phyloP scores from a whole-genome alignment of 129 eudicot genomes.

The Artemisia tridentata region DNA sequence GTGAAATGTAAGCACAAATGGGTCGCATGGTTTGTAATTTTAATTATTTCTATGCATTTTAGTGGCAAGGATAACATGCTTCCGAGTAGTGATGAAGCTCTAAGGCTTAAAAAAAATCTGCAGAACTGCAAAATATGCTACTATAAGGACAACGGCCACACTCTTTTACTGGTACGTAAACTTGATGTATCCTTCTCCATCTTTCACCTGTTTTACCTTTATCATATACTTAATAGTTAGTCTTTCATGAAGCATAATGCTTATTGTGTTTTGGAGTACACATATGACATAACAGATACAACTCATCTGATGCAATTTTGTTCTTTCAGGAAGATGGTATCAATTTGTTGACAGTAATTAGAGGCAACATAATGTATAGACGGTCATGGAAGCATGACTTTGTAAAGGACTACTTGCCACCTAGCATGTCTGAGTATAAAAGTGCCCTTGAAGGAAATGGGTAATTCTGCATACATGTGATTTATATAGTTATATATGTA shows the following conservation, averaged over 20 bases:
- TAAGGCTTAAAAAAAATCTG: slow-evolving; percentile 51
- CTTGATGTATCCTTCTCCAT: background rate
- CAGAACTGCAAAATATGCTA: slow-evolving; percentile 59
- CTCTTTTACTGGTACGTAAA: slow-evolving; percentile 65
- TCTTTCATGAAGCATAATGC: background rate
- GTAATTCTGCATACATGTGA: slow-evolving; percentile 35
- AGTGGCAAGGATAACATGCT: slow-evolving; percentile 90
- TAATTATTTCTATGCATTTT: slow-evolving; percentile 26
- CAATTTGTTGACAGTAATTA: slow-evolving; percentile 67
- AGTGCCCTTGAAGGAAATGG: slow-evolving; percentile 36
- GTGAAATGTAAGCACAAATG: background rate
- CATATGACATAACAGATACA: background rate
- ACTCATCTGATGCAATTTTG: slow-evolving; percentile 9
- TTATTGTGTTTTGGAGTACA: slow-evolving; percentile 8
- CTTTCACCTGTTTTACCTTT: background rate
- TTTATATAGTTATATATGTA: background rate
- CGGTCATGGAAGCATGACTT: slow-evolving; percentile 59
- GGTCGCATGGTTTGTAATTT: background rate
- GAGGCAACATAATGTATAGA: slow-evolving; percentile 58
- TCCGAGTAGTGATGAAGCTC: slow-evolving; percentile 75
- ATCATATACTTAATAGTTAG: background rate
- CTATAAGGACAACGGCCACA: slow-evolving; percentile 77
- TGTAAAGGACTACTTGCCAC: slow-evolving; percentile 76
- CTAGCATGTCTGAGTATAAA: slow-evolving; percentile 72
- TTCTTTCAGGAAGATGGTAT: slow-evolving; percentile 83